A percentile compares a stretch with the other conserved stretches of the same genome.
phyloP scores from a whole-genome alignment of 495 filamentous ascomycete species.

The Amphirosellinia nigrospora region DNA sequence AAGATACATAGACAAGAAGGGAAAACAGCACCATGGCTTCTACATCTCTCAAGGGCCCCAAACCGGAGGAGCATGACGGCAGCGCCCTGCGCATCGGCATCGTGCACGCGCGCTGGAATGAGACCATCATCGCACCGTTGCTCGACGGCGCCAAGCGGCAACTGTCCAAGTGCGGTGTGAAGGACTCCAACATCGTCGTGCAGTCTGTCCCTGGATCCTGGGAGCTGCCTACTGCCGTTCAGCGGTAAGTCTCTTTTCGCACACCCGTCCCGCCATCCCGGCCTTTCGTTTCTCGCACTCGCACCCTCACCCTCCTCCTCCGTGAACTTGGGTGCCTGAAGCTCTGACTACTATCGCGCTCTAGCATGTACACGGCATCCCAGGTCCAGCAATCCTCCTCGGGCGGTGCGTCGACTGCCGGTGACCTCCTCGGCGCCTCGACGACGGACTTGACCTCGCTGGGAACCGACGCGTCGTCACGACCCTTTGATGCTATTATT shows the following conservation, averaged over 20 bases:
- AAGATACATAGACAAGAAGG: not conserved
- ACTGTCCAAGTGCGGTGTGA: constrained; percentile 71
- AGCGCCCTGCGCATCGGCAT: constrained; percentile 88
- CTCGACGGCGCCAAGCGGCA: constrained; percentile 68
- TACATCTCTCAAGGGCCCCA: constrained; percentile 50
- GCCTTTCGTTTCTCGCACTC: not conserved
- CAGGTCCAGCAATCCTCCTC: constrained; percentile 78
- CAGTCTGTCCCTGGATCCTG: constrained; percentile 93
- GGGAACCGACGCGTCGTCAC: constrained; percentile 39
- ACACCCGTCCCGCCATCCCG: not conserved
- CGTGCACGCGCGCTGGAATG: constrained; percentile 96
- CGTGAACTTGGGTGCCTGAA: not conserved
- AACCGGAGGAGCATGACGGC: constrained; percentile 63
- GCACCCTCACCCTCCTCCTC: not conserved
- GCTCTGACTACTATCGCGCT: constrained; percentile 15
- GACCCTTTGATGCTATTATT: constrained; percentile 89
- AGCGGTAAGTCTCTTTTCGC: constrained; percentile 60
- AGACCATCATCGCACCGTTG: constrained; percentile 73
- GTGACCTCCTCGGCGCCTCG: constrained; percentile 77
- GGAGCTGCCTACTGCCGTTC: constrained; percentile 87
- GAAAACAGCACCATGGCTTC: constrained; percentile 3
- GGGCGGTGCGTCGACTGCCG: constrained; percentile 65
- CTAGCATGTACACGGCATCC: constrained; percentile 82
- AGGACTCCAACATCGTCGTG: constrained; percentile 82
- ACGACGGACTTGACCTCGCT: constrained; percentile 64